These are phyloP conservation scores for Spathaspora gorwiae DNA, from an alignment of 805 yeast genomes.

Conservation along the genomic window DNA sequence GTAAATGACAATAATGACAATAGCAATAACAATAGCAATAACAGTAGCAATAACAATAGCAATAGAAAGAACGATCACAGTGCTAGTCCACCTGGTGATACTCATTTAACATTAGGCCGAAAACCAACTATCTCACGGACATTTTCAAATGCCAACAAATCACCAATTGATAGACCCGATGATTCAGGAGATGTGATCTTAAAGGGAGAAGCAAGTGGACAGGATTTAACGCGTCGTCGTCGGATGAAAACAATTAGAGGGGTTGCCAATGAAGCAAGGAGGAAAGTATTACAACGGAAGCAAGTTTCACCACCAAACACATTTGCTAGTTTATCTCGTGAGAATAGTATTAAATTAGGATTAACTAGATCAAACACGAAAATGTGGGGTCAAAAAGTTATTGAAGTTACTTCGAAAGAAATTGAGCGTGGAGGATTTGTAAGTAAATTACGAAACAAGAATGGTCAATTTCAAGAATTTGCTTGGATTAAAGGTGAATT, in stretches of 20 bases:
- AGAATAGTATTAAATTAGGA: constrained; percentile 6
- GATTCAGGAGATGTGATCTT: background rate
- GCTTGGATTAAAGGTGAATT: constrained; percentile 98
- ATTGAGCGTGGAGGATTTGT: constrained; percentile 61
- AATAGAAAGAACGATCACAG: background rate
- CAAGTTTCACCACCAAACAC: constrained; percentile 9
- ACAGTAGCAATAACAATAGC: too few species aligned
- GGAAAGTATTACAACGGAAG: constrained; percentile 28
- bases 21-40: background rate
- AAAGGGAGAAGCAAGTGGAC: background rate
- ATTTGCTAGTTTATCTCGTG: constrained; percentile 3
- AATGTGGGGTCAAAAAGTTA: constrained; percentile 94
- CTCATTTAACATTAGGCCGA: constrained; percentile 11
- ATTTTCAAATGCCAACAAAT: constrained; percentile 39
- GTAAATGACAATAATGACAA: background rate
- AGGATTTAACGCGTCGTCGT: constrained; percentile 14
- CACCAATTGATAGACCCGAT: constrained; percentile 24
- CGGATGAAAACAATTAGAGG: constrained; percentile 89
- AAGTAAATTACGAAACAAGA: constrained; percentile 54
- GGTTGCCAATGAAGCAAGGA: constrained; percentile 83
- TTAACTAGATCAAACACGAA: constrained; percentile 79
- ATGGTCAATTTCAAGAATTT: constrained; percentile 74
- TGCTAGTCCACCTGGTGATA: background rate
- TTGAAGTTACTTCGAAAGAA: constrained; percentile 79
- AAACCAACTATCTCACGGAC: constrained; percentile 38